These are phyloP conservation scores for Kurtzmaniella cleridarum DNA, from an alignment of 805 yeast species.

Conservation along the genomic window DNA sequence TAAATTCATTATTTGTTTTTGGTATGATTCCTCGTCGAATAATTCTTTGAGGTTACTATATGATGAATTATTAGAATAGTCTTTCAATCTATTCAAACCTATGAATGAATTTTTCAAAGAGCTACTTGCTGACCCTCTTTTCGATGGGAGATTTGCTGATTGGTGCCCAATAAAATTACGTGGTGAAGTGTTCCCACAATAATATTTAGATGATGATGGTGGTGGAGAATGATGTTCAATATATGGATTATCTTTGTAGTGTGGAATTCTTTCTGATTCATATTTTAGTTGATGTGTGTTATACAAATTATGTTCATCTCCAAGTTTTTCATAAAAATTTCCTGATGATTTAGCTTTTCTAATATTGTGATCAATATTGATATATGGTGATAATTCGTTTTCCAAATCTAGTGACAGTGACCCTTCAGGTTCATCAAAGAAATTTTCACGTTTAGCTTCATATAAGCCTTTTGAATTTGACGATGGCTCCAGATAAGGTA, in stretches of 20 bases:
- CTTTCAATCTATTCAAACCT: slow-evolving; percentile 35
- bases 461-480: too few relatives aligned
- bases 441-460: too few relatives aligned
- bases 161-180: neutral
- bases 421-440: too few relatives aligned
- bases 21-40: slow-evolving; percentile 8
- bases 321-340: slow-evolving; percentile 14
- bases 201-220: neutral
- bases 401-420: too few relatives aligned
- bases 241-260: slow-evolving; percentile 20
- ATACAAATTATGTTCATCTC: neutral
- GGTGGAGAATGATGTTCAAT: slow-evolving; percentile 9
- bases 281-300: slow-evolving; percentile 10
- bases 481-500: too few relatives aligned
- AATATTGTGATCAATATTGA: slow-evolving; percentile 4
- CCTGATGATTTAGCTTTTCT: slow-evolving; percentile 33
- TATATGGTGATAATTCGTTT: too few relatives aligned
- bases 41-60: slow-evolving; percentile 15
- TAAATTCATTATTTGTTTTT: slow-evolving; percentile 11
- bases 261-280: slow-evolving; percentile 19
- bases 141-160: slow-evolving; percentile 18
- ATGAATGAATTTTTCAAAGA: slow-evolving; percentile 31
- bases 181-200: neutral
- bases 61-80: slow-evolving; percentile 16
- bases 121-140: slow-evolving; percentile 17